phyloP scores from a whole-genome alignment of 1,284 basidiomycete species.

The Xerocomus minutiporus region DNA sequence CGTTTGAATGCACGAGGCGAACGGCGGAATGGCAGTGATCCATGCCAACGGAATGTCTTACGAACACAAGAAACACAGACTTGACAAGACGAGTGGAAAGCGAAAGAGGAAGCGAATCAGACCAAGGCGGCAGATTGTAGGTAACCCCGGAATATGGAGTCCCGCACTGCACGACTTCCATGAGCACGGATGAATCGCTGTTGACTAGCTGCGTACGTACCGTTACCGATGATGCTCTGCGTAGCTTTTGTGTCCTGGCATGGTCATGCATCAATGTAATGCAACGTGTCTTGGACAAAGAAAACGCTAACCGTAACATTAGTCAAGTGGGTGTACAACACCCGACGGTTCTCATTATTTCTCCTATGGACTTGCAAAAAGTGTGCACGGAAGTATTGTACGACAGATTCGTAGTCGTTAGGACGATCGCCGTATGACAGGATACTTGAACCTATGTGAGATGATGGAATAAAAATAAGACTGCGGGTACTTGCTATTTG shows the following conservation, averaged over 20 bases:
- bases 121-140: constrained; percentile 67
- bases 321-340: constrained; percentile 74
- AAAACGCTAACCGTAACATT: constrained; percentile 62
- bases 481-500: constrained; percentile 60
- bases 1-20: neutral
- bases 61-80: constrained; percentile 4
- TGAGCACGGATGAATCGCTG: constrained; percentile 13
- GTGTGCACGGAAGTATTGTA: constrained; percentile 79
- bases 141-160: constrained; percentile 70
- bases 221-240: constrained; percentile 75
- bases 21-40: neutral
- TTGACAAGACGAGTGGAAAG: neutral
- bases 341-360: constrained; percentile 73
- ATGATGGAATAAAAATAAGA: neutral
- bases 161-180: constrained; percentile 45
- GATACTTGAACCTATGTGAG: constrained; percentile 48
- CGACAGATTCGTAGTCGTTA: constrained; percentile 75
- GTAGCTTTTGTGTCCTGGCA: constrained; percentile 73
- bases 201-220: constrained; percentile 35
- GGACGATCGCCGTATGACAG: constrained; percentile 74
- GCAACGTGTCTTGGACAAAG: neutral
- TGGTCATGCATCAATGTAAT: constrained; percentile 3
- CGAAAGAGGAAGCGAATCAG: constrained; percentile 23
- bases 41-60: neutral
- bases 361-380: constrained; percentile 75